phyloP scores from a whole-genome alignment of 1,284 basidiomycete species.

The Puccinia hordei region DNA sequence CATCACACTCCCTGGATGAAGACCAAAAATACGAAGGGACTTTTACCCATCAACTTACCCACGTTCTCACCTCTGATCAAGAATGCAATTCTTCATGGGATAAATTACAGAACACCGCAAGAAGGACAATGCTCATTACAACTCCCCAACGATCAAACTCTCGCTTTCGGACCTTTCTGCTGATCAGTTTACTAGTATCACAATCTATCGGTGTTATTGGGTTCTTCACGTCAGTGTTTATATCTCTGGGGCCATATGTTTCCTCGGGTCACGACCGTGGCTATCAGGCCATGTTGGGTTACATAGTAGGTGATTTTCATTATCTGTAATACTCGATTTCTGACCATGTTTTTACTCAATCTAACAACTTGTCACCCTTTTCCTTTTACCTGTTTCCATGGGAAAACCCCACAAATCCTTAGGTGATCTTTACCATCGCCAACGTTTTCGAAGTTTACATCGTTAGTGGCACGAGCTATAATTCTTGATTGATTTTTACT shows the following conservation, averaged over 20 bases:
- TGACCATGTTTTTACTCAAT: neutral
- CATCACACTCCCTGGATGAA: neutral
- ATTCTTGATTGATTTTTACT: neutral
- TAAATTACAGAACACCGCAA: neutral
- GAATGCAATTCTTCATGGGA: neutral
- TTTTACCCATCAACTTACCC: neutral
- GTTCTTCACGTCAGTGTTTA: conserved; percentile 40
- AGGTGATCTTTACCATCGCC: conserved; percentile 47
- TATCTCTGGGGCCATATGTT: conserved; percentile 14
- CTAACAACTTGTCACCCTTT: too few relatives aligned
- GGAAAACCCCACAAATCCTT: neutral
- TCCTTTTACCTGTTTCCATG: neutral
- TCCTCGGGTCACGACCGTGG: neutral
- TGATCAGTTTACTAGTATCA: conserved; percentile 23
- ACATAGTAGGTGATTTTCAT: conserved; percentile 25
- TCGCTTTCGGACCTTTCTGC: neutral
- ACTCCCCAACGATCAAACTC: conserved; percentile 5
- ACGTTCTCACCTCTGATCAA: neutral
- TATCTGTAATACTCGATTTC: neutral
- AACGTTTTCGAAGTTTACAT: conserved; percentile 42
- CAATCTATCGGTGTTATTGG: conserved; percentile 36
- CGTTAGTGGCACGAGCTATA: conserved; percentile 21
- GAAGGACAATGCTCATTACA: conserved; percentile 6
- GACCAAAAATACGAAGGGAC: neutral
- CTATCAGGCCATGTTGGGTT: conserved; percentile 44